These are phyloP conservation scores for Limtongia smithiae DNA, from an alignment of 805 yeast species.

Conservation along the genomic window DNA sequence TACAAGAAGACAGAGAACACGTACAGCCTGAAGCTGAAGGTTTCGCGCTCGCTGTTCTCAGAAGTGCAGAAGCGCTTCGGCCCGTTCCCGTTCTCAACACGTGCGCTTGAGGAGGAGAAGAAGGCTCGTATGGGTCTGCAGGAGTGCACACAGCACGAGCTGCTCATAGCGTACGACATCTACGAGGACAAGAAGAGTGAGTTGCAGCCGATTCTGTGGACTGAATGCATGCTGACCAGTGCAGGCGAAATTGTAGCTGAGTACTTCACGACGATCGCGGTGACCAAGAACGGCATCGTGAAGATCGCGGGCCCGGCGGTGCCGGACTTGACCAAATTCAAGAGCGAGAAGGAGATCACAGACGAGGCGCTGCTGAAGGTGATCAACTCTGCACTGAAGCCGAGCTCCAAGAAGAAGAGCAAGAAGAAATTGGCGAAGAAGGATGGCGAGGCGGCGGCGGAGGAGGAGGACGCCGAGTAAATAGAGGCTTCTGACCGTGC, in stretches of 20 bases:
- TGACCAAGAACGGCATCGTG: slow-evolving; percentile 69
- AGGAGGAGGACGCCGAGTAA: slow-evolving; percentile 4
- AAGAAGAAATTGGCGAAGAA: slow-evolving; percentile 33
- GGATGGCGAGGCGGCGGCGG: slow-evolving; percentile 24
- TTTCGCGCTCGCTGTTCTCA: slow-evolving; percentile 62
- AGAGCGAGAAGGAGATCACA: slow-evolving; percentile 53
- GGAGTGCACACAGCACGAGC: slow-evolving; percentile 66
- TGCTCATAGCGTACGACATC: slow-evolving; percentile 65
- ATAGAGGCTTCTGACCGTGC: too few relatives aligned
- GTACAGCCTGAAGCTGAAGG: slow-evolving; percentile 66
- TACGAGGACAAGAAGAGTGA: slow-evolving; percentile 59
- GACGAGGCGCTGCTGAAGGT: slow-evolving; percentile 50
- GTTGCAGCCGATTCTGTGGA: too few relatives aligned
- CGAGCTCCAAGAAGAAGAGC: slow-evolving; percentile 46
- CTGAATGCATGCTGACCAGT: too few relatives aligned
- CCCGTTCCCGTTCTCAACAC: slow-evolving; percentile 65
- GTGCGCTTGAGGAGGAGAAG: slow-evolving; percentile 63
- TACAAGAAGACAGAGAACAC: slow-evolving; percentile 62
- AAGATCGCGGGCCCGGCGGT: slow-evolving; percentile 53
- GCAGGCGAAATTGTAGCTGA: slow-evolving; percentile 57
- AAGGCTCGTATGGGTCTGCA: slow-evolving; percentile 70
- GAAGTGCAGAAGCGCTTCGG: slow-evolving; percentile 65
- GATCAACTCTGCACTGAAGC: slow-evolving; percentile 51
- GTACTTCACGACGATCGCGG: slow-evolving; percentile 68
- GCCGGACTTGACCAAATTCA: slow-evolving; percentile 49